phyloP scores from a whole-genome alignment of 2,329 filamentous ascomycete genomes.

The Graphium sp. region DNA sequence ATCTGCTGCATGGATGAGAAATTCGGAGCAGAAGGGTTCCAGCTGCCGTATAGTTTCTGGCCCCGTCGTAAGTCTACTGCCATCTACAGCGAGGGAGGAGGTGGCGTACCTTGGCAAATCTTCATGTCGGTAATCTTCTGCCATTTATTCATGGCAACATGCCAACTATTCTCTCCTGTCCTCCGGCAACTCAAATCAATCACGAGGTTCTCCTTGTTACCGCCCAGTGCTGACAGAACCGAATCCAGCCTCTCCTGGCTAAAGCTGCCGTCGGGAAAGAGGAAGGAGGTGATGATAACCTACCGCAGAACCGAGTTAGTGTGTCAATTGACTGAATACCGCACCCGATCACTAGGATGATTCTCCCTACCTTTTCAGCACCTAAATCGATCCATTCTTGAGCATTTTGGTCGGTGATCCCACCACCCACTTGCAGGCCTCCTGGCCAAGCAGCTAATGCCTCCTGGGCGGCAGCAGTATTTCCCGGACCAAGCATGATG shows the following conservation, averaged over 20 bases:
- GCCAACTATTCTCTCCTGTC: constrained; percentile 59
- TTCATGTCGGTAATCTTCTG: constrained; percentile 96
- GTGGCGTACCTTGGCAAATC: constrained; percentile 55
- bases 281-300: constrained; percentile 93
- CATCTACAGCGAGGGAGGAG: neutral
- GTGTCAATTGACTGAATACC: too few species aligned
- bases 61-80: constrained; percentile 3
- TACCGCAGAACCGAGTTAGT: constrained; percentile 30
- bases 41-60: constrained; percentile 64
- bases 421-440: constrained; percentile 81
- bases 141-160: constrained; percentile 99
- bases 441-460: constrained; percentile 65
- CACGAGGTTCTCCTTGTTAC: constrained; percentile 67
- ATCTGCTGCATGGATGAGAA: constrained; percentile 92
- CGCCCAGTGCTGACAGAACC: constrained; percentile 55
- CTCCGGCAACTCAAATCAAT: constrained; percentile 87
- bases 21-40: constrained; percentile 89
- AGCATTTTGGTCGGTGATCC: constrained; percentile 76
- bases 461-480: constrained; percentile 62
- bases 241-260: constrained; percentile 59
- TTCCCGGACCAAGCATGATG: constrained; percentile 88
- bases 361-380: constrained; percentile 70
- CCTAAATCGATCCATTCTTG: constrained; percentile 72
- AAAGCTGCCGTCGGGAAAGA: constrained; percentile 76
- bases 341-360: too few species aligned